Conservation (phyloP, 2,329 filamentous ascomycete genomes). For the Sporothrix protearum region DNA sequence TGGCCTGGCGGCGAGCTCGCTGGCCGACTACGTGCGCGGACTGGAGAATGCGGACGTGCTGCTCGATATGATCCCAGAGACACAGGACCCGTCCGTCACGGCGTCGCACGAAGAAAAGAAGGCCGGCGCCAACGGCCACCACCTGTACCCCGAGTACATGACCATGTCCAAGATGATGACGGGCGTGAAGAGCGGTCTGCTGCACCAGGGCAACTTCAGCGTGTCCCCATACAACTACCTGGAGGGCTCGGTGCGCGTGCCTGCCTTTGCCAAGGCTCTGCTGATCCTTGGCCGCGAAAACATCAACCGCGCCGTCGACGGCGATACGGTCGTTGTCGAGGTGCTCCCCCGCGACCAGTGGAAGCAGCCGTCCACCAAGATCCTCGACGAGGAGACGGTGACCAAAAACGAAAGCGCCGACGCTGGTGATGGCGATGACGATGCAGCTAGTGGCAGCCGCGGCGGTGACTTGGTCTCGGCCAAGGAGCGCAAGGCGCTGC, state of each 20-base stretch:
- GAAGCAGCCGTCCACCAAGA: slow-evolving; percentile 93
- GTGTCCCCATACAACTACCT: slow-evolving; percentile 98
- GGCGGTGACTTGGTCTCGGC: slow-evolving; percentile 68
- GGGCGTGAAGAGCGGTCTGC: slow-evolving; percentile 77
- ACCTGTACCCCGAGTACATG: slow-evolving; percentile 86
- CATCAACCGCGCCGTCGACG: slow-evolving; percentile 89
- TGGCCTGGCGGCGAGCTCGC: slow-evolving; percentile 63
- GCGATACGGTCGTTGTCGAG: slow-evolving; percentile 90
- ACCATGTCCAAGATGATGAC: slow-evolving; percentile 92
- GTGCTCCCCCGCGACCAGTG: slow-evolving; percentile 91
- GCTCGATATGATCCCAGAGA: slow-evolving; percentile 88
- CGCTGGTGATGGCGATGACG: slow-evolving; percentile 67
- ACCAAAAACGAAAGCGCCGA: slow-evolving; percentile 89
- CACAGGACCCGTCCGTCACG: slow-evolving; percentile 64
- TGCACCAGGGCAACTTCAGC: slow-evolving; percentile 94
- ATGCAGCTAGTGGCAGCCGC: slow-evolving; percentile 33
- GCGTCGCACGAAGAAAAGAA: slow-evolving; percentile 43
- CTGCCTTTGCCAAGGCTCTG: slow-evolving; percentile 83
- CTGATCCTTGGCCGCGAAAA: slow-evolving; percentile 89
- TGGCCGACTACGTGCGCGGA: slow-evolving; percentile 75
- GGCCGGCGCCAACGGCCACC: slow-evolving; percentile 45
- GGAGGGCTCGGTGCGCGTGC: slow-evolving; percentile 85
- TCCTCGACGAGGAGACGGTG: slow-evolving; percentile 88
- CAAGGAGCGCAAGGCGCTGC: slow-evolving; percentile 77
- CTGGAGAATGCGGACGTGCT: slow-evolving; percentile 82